These are phyloP conservation scores for Epichloe gansuensis DNA, from an alignment of 2,329 filamentous ascomycete genomes.

Conservation along the genomic window DNA sequence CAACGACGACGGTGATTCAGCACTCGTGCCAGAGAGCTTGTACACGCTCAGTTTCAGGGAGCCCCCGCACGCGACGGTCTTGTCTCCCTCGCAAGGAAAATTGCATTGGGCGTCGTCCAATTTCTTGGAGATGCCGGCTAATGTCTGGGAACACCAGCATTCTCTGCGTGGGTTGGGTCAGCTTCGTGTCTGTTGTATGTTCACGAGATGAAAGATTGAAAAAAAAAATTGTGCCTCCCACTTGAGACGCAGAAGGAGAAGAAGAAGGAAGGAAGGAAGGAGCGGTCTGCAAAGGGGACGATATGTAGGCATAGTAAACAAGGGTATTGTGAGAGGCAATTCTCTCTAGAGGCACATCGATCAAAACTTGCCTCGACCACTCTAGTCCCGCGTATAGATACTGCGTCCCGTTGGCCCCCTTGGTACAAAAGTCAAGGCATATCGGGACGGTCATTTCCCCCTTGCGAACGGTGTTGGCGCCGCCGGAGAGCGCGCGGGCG, in stretches of 20 bases:
- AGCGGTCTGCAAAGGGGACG: no score
- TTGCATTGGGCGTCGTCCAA: constrained; percentile 36
- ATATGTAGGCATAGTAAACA: no score
- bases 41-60: constrained; percentile 36
- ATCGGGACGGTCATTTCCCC: constrained; percentile 37
- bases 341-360: no score
- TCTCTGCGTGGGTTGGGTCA: constrained; percentile 26
- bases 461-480: constrained; percentile 24
- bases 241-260: no score
- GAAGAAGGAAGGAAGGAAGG: no score
- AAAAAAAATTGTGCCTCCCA: no score
- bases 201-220: no score
- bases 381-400: constrained; percentile 42
- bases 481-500: constrained; percentile 34
- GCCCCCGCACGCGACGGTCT: constrained; percentile 40
- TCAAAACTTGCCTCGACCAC: constrained; percentile 29
- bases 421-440: constrained; percentile 39
- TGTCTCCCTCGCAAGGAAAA: constrained; percentile 40
- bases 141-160: constrained; percentile 44
- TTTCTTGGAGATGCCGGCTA: constrained; percentile 33
- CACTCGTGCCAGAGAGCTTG: constrained; percentile 11
- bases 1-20: not conserved
- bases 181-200: no score
- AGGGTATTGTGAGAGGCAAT: no score
- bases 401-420: constrained; percentile 16